Conservation (phyloP, 768 basidiomycete genomes). For the Sarcomyxa edulis region DNA sequence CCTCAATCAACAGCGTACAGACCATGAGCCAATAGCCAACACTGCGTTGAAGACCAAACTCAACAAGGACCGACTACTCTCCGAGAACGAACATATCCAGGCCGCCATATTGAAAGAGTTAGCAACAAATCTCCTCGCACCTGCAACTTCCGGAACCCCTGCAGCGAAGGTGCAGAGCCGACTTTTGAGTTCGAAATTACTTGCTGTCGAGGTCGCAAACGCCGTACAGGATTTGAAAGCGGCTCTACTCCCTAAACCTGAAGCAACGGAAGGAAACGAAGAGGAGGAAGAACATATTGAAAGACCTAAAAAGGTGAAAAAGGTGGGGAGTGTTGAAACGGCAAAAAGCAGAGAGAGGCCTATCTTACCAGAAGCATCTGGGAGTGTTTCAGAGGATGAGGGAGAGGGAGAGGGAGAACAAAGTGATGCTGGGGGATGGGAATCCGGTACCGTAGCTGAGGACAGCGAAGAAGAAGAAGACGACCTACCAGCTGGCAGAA, state of each 20-base stretch:
- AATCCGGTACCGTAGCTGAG: slow-evolving; percentile 36
- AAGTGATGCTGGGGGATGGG: slow-evolving; percentile 30
- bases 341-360: slow-evolving; percentile 16
- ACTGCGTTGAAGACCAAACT: slow-evolving; percentile 70
- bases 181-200: slow-evolving; percentile 70
- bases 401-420: slow-evolving; percentile 17
- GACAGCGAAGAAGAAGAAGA: slow-evolving; percentile 19
- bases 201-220: slow-evolving; percentile 52
- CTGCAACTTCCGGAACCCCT: slow-evolving; percentile 34
- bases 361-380: slow-evolving; percentile 4
- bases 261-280: slow-evolving; percentile 1
- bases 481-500: slow-evolving; percentile 17
- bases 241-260: slow-evolving; percentile 33
- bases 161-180: slow-evolving; percentile 63
- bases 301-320: slow-evolving; percentile 20
- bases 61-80: slow-evolving; percentile 63
- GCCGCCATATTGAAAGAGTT: slow-evolving; percentile 43
- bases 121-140: slow-evolving; percentile 22
- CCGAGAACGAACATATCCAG: slow-evolving; percentile 40
- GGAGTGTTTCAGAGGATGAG: slow-evolving; percentile 11
- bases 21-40: slow-evolving; percentile 53
- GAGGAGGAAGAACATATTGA: slow-evolving; percentile 9
- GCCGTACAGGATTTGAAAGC: slow-evolving; percentile 46
- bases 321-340: slow-evolving; percentile 13
- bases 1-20: slow-evolving; percentile 38